phyloP scores from a whole-genome alignment of 108 stramenopile species.

The Seminavis robusta region DNA sequence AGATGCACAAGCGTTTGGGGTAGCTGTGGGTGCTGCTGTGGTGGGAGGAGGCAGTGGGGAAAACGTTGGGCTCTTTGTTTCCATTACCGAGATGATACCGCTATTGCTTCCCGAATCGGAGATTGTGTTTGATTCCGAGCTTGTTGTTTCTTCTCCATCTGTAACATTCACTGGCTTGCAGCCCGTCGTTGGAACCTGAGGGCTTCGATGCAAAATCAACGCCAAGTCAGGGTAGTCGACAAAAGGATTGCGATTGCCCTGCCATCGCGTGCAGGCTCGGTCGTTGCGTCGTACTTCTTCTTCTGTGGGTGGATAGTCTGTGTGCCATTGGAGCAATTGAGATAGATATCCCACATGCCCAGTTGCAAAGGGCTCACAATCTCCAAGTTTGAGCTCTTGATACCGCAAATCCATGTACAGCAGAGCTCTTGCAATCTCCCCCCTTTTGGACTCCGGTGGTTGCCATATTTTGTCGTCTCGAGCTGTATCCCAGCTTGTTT shows the following conservation, averaged over 20 bases:
- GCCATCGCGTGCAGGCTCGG: constrained; percentile 40
- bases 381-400: constrained; percentile 13
- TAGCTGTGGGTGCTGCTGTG: no score
- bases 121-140: no score
- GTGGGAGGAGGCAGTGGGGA: no score
- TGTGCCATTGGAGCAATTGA: constrained; percentile 49
- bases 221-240: constrained; percentile 59
- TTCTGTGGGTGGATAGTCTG: constrained; percentile 43
- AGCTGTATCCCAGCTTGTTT: constrained; percentile 29
- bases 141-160: not conserved
- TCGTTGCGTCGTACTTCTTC: constrained; percentile 36
- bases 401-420: constrained; percentile 61
- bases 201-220: constrained; percentile 4
- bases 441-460: constrained; percentile 27
- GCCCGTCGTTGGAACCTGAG: not conserved
- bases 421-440: constrained; percentile 54
- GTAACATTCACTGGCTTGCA: not conserved
- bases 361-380: constrained; percentile 1
- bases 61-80: no score
- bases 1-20: no score
- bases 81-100: no score
- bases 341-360: constrained; percentile 29
- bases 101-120: no score
- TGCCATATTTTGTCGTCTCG: constrained; percentile 17
- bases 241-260: constrained; percentile 67